Percentiles rank a stretch among this genome's conserved stretches.
Evolutionary conservation across 2,329 filamentous ascomycete genomes (phyloP).

Genomic region (Didymella lethalis): DNA sequence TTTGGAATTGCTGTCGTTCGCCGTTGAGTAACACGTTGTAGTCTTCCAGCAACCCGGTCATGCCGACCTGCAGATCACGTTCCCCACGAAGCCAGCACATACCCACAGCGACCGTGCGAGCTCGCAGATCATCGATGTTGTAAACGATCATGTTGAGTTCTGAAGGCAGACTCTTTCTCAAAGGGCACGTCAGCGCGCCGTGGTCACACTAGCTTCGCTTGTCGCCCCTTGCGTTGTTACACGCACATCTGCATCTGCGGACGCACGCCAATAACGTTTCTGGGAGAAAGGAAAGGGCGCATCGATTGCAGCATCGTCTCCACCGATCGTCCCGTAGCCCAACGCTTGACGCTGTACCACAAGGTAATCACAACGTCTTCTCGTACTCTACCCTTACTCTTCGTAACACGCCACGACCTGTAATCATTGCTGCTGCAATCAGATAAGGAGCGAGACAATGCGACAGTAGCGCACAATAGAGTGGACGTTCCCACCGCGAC

Average conservation of each 20-base stretch:
- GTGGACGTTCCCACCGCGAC: not conserved
- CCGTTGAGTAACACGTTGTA: slow-evolving; percentile 17
- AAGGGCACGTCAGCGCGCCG: not conserved
- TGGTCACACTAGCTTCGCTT: slow-evolving; percentile 12
- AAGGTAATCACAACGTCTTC: slow-evolving; percentile 19
- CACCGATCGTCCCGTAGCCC: slow-evolving; percentile 17
- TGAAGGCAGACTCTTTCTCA: not conserved
- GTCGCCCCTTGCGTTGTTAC: slow-evolving; percentile 19
- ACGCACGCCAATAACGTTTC: slow-evolving; percentile 5
- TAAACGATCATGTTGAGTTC: too few species aligned
- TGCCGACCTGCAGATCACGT: slow-evolving; percentile 13
- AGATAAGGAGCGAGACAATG: not conserved
- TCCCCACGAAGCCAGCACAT: slow-evolving; percentile 11
- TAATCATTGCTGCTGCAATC: not conserved
- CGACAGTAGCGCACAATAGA: not conserved
- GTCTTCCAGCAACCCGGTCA: slow-evolving; percentile 12
- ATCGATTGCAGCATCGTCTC: slow-evolving; percentile 8
- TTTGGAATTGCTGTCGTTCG: not conserved
- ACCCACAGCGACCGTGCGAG: slow-evolving; percentile 4
- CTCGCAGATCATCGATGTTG: not conserved
- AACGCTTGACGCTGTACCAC: slow-evolving; percentile 13
- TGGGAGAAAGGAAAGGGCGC: slow-evolving; percentile 4
- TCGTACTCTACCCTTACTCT: slow-evolving; percentile 11
- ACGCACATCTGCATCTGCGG: slow-evolving; percentile 17
- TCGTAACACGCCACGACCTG: slow-evolving; percentile 12